Percentiles rank a stretch among this genome's conserved stretches.
phyloP scores from a whole-genome alignment of 805 yeast species.

The Myxozyma neglecta region DNA sequence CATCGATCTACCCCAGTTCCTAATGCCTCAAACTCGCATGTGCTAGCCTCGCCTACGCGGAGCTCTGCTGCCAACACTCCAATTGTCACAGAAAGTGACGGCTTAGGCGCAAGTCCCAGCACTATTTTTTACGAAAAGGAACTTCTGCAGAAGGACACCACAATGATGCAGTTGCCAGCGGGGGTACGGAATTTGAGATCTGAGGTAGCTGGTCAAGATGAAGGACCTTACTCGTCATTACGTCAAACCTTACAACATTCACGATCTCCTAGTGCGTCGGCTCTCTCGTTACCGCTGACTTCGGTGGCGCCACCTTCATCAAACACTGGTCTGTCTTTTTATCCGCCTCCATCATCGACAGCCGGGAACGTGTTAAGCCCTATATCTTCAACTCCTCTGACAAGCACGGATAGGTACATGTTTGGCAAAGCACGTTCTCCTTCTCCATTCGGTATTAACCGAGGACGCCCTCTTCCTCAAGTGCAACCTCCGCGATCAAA shows the following conservation, averaged over 20 bases:
- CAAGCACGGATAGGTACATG: background rate
- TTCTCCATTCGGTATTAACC: slow-evolving; percentile 3
- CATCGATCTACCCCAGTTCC: background rate
- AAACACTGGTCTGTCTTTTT: background rate
- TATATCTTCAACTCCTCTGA: background rate
- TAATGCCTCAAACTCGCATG: background rate
- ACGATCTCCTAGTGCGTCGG: background rate
- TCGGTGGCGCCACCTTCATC: background rate
- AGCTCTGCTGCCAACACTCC: background rate
- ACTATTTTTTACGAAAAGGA: no score
- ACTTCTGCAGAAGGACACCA: no score
- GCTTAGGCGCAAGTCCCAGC: background rate
- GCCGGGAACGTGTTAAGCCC: background rate
- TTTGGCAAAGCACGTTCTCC: background rate
- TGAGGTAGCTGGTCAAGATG: background rate
- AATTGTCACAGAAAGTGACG: background rate
- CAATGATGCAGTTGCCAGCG: background rate
- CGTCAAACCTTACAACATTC: background rate
- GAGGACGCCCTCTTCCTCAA: slow-evolving; percentile 1
- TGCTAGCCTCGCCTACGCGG: background rate
- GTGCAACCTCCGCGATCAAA: slow-evolving; percentile 4
- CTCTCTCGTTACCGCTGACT: background rate
- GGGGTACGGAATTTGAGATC: slow-evolving; percentile 3
- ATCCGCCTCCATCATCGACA: background rate
- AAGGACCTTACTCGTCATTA: background rate